A percentile compares a stretch with the other conserved stretches of the same genome.
Evolutionary conservation across 2,329 filamentous ascomycete genomes (phyloP).

Genomic region (Stagonosporopsis vannaccii): DNA sequence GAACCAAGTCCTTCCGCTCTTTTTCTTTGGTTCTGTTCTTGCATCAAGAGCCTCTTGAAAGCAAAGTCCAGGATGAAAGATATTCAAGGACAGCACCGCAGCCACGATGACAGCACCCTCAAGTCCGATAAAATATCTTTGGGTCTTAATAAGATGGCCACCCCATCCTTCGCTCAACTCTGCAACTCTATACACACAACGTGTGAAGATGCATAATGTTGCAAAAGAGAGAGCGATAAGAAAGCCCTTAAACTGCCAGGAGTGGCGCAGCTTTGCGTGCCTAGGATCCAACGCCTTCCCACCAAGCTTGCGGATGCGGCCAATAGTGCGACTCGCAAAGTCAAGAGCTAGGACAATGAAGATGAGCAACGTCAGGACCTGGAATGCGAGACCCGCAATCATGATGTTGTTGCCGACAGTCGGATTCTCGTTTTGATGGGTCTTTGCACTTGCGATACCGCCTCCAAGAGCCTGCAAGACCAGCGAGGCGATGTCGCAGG

Average conservation of each 20-base stretch:
- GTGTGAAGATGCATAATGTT: constrained; percentile 69
- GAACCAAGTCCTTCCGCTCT: constrained; percentile 24
- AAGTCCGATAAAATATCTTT: constrained; percentile 50
- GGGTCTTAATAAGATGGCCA: constrained; percentile 62
- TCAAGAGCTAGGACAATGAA: constrained; percentile 54
- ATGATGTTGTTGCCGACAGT: constrained; percentile 54
- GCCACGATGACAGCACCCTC: constrained; percentile 46
- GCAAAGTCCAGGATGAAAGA: constrained; percentile 49
- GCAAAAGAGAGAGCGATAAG: constrained; percentile 63
- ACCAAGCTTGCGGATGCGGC: constrained; percentile 30
- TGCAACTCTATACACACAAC: constrained; percentile 70
- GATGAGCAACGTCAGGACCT: constrained; percentile 53
- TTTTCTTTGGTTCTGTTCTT: constrained; percentile 8
- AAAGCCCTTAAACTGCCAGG: constrained; percentile 61
- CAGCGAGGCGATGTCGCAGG: constrained; percentile 57
- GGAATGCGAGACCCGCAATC: constrained; percentile 55
- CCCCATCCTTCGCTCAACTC: constrained; percentile 71
- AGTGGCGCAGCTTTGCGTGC: constrained; percentile 38
- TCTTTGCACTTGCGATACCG: constrained; percentile 50
- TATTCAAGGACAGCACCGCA: constrained; percentile 44
- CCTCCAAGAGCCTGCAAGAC: constrained; percentile 55
- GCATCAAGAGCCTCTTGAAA: constrained; percentile 41
- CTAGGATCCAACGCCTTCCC: constrained; percentile 34
- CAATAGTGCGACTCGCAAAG: constrained; percentile 45
- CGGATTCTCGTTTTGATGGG: constrained; percentile 40